These are phyloP conservation scores for Pestalotiopsis sp. DNA, from an alignment of 2,329 filamentous ascomycete genomes.

Conservation along the genomic window DNA sequence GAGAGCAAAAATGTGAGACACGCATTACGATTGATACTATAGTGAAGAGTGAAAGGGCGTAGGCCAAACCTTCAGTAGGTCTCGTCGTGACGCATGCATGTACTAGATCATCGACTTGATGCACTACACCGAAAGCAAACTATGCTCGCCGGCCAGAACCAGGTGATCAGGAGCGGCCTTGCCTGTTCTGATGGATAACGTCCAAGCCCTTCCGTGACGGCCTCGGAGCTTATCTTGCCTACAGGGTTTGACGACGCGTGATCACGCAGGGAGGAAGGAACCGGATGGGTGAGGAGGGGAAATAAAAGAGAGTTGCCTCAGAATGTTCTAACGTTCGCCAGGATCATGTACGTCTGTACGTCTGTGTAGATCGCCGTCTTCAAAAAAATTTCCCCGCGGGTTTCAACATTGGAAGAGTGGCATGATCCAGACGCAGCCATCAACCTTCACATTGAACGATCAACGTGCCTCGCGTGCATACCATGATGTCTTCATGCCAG, in stretches of 20 bases:
- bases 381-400: background rate
- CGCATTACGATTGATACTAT: background rate
- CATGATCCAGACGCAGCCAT: slow-evolving; percentile 1
- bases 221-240: background rate
- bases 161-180: background rate
- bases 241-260: background rate
- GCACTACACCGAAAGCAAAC: too few relatives aligned
- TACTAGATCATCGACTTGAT: too few relatives aligned
- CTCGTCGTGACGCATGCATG: background rate
- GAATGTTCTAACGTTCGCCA: background rate
- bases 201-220: background rate
- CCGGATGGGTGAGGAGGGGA: background rate
- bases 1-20: background rate
- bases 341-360: background rate
- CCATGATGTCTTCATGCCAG: background rate
- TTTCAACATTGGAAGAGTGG: background rate
- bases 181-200: background rate
- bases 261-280: background rate
- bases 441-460: background rate
- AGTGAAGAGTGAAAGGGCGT: background rate
- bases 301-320: background rate
- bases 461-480: background rate
- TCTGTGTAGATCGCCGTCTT: background rate
- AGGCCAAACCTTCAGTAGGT: background rate
- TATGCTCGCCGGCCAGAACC: too few relatives aligned